Percentiles rank a stretch among this genome's conserved stretches.
Evolutionary conservation across 2,329 filamentous ascomycete species (phyloP).

Genomic region (Neonectria faginata): DNA sequence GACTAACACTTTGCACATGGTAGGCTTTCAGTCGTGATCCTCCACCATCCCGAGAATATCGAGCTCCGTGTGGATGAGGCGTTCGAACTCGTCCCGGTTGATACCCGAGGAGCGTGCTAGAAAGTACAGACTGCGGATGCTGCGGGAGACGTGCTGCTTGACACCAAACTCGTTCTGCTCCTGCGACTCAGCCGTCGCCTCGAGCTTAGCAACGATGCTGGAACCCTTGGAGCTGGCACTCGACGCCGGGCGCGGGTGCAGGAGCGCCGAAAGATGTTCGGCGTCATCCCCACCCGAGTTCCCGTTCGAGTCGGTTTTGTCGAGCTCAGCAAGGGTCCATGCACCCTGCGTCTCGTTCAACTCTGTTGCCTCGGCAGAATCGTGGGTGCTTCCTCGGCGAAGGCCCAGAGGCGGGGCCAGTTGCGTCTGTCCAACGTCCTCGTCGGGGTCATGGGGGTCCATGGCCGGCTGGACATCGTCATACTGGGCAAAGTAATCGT

Average conservation of each 20-base stretch:
- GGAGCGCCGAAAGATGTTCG: constrained; percentile 55
- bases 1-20: constrained; percentile 12
- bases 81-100: constrained; percentile 79
- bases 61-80: constrained; percentile 77
- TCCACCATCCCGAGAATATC: constrained; percentile 78
- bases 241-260: constrained; percentile 70
- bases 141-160: constrained; percentile 82
- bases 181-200: constrained; percentile 66
- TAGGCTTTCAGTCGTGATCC: constrained; percentile 53
- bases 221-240: constrained; percentile 68
- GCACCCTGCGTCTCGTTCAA: constrained; percentile 49
- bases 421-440: constrained; percentile 59
- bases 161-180: constrained; percentile 78
- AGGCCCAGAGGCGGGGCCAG: constrained; percentile 51
- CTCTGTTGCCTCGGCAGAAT: constrained; percentile 36
- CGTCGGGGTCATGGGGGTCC: constrained; percentile 85
- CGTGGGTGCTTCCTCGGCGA: constrained; percentile 26
- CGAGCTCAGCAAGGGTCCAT: constrained; percentile 60
- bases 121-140: constrained; percentile 80
- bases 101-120: constrained; percentile 79
- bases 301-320: constrained; percentile 52
- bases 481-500: constrained; percentile 82
- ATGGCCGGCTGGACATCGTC: constrained; percentile 83
- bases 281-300: constrained; percentile 45
- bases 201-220: constrained; percentile 70